phyloP scores from a whole-genome alignment of 495 filamentous ascomycete species.

The Articulospora tetracladia region DNA sequence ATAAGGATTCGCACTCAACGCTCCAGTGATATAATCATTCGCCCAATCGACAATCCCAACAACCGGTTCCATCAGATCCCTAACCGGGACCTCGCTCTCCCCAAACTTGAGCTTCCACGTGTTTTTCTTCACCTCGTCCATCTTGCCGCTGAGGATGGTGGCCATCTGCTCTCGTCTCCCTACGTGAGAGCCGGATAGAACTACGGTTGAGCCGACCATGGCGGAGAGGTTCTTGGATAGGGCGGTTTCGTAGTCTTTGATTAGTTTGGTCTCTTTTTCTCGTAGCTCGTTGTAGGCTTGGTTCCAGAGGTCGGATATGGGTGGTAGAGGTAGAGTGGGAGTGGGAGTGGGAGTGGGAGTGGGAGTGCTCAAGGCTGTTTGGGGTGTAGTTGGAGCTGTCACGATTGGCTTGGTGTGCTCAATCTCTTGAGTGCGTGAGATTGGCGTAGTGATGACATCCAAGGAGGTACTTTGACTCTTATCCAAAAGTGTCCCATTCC shows the following conservation, averaged over 20 bases:
- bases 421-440: too few species aligned
- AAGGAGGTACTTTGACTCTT: too few species aligned
- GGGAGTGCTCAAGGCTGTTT: too few species aligned
- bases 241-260: slow-evolving; percentile 3
- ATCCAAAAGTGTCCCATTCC: too few species aligned
- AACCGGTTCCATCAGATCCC: slow-evolving; percentile 1
- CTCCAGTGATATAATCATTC: slow-evolving; percentile 1
- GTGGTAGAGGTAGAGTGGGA: too few species aligned
- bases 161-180: slow-evolving; percentile 4
- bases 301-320: slow-evolving; percentile 12
- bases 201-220: neutral
- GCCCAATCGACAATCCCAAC: slow-evolving; percentile 2
- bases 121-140: slow-evolving; percentile 9
- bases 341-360: too few species aligned
- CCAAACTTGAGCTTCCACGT: slow-evolving; percentile 12
- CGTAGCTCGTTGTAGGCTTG: slow-evolving; percentile 5
- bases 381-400: too few species aligned
- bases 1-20: slow-evolving; percentile 10
- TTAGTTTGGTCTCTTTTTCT: neutral
- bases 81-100: neutral
- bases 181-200: too few species aligned
- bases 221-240: neutral
- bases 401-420: too few species aligned
- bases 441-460: too few species aligned
- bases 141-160: slow-evolving; percentile 4